Percentiles rank a stretch among this genome's conserved stretches.
phyloP scores from a whole-genome alignment of 176 grass and related monocot species.

The Aechmea fasciata region DNA sequence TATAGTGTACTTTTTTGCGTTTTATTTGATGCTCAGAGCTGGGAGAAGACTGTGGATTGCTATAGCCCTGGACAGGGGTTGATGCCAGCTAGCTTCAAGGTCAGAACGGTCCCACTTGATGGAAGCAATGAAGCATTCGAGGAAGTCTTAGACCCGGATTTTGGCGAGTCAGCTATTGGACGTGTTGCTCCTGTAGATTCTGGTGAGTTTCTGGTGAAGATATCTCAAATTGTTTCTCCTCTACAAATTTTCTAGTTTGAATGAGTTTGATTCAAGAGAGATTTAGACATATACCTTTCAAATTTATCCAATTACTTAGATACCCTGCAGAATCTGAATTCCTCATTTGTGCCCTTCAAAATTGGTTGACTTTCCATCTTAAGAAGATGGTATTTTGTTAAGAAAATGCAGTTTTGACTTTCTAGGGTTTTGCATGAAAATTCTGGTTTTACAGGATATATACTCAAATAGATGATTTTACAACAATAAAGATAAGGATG shows the following conservation, averaged over 20 bases:
- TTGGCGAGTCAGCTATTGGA: constrained; percentile 72
- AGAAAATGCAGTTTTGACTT: no score
- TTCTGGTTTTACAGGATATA: no score
- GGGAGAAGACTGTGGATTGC: constrained; percentile 85
- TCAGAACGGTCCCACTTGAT: constrained; percentile 51
- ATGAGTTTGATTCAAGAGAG: background rate
- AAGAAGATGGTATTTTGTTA: no score
- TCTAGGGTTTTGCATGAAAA: no score
- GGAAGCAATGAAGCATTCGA: constrained; percentile 61
- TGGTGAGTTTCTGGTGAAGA: constrained; percentile 21
- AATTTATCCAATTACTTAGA: background rate
- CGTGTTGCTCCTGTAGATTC: constrained; percentile 85
- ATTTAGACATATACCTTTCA: background rate
- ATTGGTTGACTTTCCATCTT: no score
- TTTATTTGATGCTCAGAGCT: constrained; percentile 55
- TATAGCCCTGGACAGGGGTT: constrained; percentile 82
- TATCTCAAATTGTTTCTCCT: background rate
- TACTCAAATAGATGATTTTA: no score
- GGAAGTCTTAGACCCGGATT: constrained; percentile 76
- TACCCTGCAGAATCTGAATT: no score
- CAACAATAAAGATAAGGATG: background rate
- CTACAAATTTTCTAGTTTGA: background rate
- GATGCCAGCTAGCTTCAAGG: constrained; percentile 83
- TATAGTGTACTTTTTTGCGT: no score
- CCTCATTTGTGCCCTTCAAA: no score